Base-by-base conservation (phyloP, 2,329 filamentous ascomycete genomes). In the Ophiostoma ulmi region DNA sequence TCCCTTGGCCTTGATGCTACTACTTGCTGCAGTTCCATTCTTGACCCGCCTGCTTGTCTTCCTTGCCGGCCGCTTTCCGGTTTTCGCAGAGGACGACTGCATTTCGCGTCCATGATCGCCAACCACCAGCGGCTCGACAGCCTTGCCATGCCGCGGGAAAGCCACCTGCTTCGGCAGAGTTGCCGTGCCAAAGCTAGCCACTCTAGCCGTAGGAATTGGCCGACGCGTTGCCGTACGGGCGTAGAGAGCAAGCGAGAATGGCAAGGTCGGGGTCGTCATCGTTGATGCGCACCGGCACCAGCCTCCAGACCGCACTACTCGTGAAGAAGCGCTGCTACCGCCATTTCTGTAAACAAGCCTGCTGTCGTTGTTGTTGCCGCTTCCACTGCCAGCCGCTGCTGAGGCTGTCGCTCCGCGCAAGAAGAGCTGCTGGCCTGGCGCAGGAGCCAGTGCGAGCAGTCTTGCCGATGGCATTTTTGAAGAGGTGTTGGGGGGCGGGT, bases 101-200 rank as follows among this genome's bases (percentile, higher is more conserved):
- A 17, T 63, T 1, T 63, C 55, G 55, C 55, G 55, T 17, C 14
- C 20, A 11, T 26, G 22, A 26, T 61, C 58, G 58, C 13, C 58
- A 63, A 75, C 26, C 1, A 80, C 76, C 6, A 80, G 75, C 13
- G 87, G 87, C 75, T 88, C 86, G 52, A 90, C 83, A 1, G 84
- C 88, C 74, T 87, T 89, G 64, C 88, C 88, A 76, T 87, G 86
- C 69, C 88, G 80, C 70, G 82, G 82, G 75, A 87, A 86, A 26
- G 77, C 75, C 72, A 84, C 77, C 75, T 82, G 78, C 75, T 80
- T 78, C 69, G 77, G 76, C 44, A 75, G 75, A 0, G 77, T 77
- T 5, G 81, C 78, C 5, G 78, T 81, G 3, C 80, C 76, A 72
- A 84, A 82, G 1, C 77, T 73, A 26, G 77, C 76, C 71, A 77